These are phyloP conservation scores for Gloeostereum incarnatum DNA, from an alignment of 768 basidiomycete genomes.

Conservation along the genomic window DNA sequence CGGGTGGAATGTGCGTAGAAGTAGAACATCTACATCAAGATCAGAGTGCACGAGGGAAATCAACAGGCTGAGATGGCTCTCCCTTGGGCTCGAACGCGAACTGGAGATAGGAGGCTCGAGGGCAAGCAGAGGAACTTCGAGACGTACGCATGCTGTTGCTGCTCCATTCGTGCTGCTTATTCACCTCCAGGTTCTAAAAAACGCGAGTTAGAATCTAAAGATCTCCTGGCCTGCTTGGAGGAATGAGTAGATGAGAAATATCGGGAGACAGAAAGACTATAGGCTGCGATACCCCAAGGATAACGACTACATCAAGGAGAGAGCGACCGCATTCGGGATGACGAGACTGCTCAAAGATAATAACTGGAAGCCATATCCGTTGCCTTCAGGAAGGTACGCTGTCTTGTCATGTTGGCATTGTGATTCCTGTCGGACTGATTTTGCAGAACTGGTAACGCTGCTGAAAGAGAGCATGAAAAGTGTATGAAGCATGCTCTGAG, in stretches of 20 bases:
- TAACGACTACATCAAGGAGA: constrained; percentile 71
- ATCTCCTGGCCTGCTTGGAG: constrained; percentile 69
- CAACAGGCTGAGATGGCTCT: constrained; percentile 85
- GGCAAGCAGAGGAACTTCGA: constrained; percentile 69
- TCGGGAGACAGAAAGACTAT: constrained; percentile 63
- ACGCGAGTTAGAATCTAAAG: constrained; percentile 69
- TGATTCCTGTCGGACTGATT: constrained; percentile 1
- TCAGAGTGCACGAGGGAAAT: constrained; percentile 86
- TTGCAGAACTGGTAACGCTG: constrained; percentile 51
- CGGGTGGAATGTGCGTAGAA: constrained; percentile 87
- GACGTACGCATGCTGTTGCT: constrained; percentile 37
- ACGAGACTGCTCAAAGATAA: constrained; percentile 64
- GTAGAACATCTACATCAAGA: constrained; percentile 89
- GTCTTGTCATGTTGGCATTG: background rate
- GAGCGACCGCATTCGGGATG: constrained; percentile 54
- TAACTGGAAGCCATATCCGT: constrained; percentile 53
- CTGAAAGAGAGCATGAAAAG: constrained; percentile 54
- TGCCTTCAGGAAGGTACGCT: constrained; percentile 73
- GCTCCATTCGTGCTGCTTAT: constrained; percentile 1
- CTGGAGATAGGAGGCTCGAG: constrained; percentile 64
- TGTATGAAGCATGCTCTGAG: constrained; percentile 51
- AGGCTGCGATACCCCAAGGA: constrained; percentile 78
- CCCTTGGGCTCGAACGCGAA: constrained; percentile 76
- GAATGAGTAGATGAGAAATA: constrained; percentile 74
- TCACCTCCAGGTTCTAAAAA: constrained; percentile 50